Conservation (phyloP, 139 green algal genomes). For the Dunaliella sp. region DNA sequence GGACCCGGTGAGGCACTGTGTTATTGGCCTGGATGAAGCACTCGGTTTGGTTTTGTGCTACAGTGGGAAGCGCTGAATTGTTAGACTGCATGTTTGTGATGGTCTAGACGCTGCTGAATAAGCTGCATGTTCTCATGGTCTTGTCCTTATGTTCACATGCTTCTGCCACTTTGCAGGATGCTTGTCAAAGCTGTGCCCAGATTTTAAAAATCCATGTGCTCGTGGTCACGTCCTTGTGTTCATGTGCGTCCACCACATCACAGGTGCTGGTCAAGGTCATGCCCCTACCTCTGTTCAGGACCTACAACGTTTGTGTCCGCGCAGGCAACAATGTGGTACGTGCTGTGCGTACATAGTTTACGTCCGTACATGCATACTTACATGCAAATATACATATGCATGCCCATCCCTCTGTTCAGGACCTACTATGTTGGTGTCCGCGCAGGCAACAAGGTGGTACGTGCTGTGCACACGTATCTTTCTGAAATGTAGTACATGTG, state of each 20-base stretch:
- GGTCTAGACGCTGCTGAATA: slow-evolving; percentile 73
- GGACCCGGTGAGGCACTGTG: slow-evolving; percentile 80
- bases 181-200: too few species aligned
- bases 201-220: too few species aligned
- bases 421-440: slow-evolving; percentile 76
- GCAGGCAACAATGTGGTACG: slow-evolving; percentile 89
- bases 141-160: neutral
- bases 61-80: too few species aligned
- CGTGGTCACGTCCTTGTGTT: too few species aligned
- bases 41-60: neutral
- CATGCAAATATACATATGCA: too few species aligned
- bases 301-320: slow-evolving; percentile 74
- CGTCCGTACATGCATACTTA: too few species aligned
- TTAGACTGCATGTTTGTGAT: too few species aligned
- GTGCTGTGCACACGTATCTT: slow-evolving; percentile 30
- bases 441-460: slow-evolving; percentile 86
- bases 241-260: too few species aligned
- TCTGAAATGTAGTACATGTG: too few species aligned
- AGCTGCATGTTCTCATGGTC: neutral
- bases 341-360: slow-evolving; percentile 14
- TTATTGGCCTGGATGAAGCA: neutral
- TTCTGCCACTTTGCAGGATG: neutral
- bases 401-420: slow-evolving; percentile 75
- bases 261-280: slow-evolving; percentile 73
- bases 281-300: slow-evolving; percentile 69